A percentile compares a stretch with the other conserved stretches of the same genome.
These are phyloP conservation scores for Wickerhamomyces sp. DNA, from an alignment of 1,139 yeast species.

Conservation along the genomic window DNA sequence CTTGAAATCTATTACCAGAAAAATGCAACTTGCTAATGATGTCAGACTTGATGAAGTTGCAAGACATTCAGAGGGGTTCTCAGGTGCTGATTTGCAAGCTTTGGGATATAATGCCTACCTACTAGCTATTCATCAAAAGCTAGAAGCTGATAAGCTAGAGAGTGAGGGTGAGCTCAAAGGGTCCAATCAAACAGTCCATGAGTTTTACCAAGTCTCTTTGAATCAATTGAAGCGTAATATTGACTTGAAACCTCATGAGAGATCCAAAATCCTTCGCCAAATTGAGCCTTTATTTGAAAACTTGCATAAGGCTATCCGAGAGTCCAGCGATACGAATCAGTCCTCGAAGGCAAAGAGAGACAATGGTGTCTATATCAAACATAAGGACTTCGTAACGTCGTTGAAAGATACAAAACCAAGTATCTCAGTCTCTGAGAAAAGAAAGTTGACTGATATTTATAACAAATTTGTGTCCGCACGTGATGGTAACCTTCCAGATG, in stretches of 20 bases:
- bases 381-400: conserved; percentile 57
- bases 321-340: not conserved
- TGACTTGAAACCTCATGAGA: conserved; percentile 38
- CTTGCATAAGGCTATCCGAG: conserved; percentile 1
- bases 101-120: conserved; percentile 87
- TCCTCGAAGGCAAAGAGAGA: conserved; percentile 3
- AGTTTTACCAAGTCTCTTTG: conserved; percentile 34
- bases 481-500: conserved; percentile 88
- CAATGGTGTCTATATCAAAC: conserved; percentile 36
- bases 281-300: conserved; percentile 35
- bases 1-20: conserved; percentile 52
- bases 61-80: conserved; percentile 61
- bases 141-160: conserved; percentile 40
- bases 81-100: conserved; percentile 96
- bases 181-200: conserved; percentile 25
- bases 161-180: conserved; percentile 28
- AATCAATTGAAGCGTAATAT: conserved; percentile 23
- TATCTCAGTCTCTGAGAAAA: conserved; percentile 67
- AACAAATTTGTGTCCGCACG: conserved; percentile 70
- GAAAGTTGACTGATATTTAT: conserved; percentile 61
- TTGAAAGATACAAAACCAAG: conserved; percentile 80
- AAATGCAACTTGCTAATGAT: conserved; percentile 46
- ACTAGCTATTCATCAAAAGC: conserved; percentile 78
- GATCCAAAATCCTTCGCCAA: conserved; percentile 40
- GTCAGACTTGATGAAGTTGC: conserved; percentile 59